A percentile compares a stretch with the other conserved stretches of the same genome.
phyloP scores from a whole-genome alignment of 768 basidiomycete species.

The Mrakia blollopis region DNA sequence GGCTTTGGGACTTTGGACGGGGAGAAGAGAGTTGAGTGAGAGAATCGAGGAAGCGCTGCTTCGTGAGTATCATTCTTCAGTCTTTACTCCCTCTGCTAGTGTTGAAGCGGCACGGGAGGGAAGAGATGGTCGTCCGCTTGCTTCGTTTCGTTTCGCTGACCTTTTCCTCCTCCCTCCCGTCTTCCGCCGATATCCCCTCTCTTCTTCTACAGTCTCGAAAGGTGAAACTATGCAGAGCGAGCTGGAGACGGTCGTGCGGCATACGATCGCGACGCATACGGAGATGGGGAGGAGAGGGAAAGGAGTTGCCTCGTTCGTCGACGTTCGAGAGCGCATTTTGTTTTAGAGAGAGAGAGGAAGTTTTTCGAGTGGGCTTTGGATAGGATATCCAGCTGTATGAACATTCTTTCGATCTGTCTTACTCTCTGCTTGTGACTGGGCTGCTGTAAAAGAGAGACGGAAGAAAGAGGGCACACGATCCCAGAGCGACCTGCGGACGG shows the following conservation, averaged over 20 bases:
- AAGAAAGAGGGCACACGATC: too few relatives aligned
- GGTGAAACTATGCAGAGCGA: not conserved
- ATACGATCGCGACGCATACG: constrained; percentile 17
- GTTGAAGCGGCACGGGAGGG: not conserved
- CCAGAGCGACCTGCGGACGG: too few relatives aligned
- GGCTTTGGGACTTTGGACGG: not conserved
- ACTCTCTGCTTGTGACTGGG: too few relatives aligned
- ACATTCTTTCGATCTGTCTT: not conserved
- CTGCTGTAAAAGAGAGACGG: too few relatives aligned
- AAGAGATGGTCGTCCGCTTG: too few relatives aligned
- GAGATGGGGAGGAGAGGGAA: constrained; percentile 12
- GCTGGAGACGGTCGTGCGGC: constrained; percentile 3
- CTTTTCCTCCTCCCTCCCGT: not conserved
- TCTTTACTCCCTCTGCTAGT: not conserved
- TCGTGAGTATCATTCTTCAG: too few relatives aligned
- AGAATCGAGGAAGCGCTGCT: not conserved
- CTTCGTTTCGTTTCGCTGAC: not conserved
- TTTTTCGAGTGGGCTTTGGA: not conserved
- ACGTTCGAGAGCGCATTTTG: constrained; percentile 5
- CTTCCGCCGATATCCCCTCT: not conserved
- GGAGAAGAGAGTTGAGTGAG: not conserved
- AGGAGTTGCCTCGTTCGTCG: constrained; percentile 13
- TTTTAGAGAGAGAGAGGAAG: not conserved
- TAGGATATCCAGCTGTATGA: not conserved
- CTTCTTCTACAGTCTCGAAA: not conserved